These are phyloP conservation scores for Rhizophlyctis rosea DNA, from an alignment of 192 early-diverging fungal species.

Conservation along the genomic window DNA sequence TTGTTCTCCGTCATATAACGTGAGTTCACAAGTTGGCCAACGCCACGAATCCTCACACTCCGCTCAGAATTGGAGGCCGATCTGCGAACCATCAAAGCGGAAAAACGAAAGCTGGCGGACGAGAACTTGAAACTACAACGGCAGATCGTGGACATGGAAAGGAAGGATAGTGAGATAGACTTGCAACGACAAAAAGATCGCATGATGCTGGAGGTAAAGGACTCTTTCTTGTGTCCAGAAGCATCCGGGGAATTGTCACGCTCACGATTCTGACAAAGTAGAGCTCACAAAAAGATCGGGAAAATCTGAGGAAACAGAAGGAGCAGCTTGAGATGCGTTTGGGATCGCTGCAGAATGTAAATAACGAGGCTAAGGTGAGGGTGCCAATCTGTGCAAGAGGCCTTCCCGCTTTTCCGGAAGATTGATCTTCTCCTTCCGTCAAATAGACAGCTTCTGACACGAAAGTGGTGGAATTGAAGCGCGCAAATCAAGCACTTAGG, in stretches of 20 bases:
- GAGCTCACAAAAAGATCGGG: slow-evolving; percentile 56
- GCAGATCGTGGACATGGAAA: slow-evolving; percentile 15
- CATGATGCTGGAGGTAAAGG: slow-evolving; percentile 9
- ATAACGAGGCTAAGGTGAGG: background rate
- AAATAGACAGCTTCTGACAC: slow-evolving; percentile 19
- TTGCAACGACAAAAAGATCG: slow-evolving; percentile 4
- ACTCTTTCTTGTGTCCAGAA: background rate
- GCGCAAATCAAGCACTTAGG: slow-evolving; percentile 7
- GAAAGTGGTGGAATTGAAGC: background rate
- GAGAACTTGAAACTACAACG: slow-evolving; percentile 19
- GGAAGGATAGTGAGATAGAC: slow-evolving; percentile 16
- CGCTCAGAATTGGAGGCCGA: too few relatives aligned
- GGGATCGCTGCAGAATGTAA: slow-evolving; percentile 22
- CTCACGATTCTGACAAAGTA: slow-evolving; percentile 11
- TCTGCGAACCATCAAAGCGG: slow-evolving; percentile 6
- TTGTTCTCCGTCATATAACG: too few relatives aligned
- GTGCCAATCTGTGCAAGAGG: background rate
- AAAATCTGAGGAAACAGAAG: slow-evolving; percentile 56
- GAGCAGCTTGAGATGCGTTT: slow-evolving; percentile 34
- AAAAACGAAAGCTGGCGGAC: slow-evolving; percentile 21
- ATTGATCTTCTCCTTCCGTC: too few relatives aligned
- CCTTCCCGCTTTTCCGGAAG: too few relatives aligned
- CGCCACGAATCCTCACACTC: too few relatives aligned
- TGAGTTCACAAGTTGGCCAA: too few relatives aligned
- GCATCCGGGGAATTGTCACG: background rate